phyloP scores from a whole-genome alignment of 441 rosid species.

The Gossypium laxum region DNA sequence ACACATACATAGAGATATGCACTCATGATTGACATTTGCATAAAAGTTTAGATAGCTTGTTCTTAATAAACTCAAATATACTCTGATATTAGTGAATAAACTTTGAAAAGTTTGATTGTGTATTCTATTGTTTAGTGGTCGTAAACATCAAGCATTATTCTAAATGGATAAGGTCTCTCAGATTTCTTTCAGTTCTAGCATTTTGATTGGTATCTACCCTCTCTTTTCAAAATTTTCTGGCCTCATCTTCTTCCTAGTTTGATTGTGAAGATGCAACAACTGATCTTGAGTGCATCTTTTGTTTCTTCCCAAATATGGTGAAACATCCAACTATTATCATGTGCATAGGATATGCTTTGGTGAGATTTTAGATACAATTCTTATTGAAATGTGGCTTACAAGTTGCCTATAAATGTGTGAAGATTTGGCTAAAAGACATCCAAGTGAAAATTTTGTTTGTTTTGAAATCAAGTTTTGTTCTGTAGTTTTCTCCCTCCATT shows the following conservation, averaged over 20 bases:
- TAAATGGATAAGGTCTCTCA: background rate
- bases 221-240: background rate
- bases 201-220: background rate
- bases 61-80: background rate
- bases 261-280: background rate
- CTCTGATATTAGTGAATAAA: background rate
- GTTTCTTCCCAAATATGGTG: background rate
- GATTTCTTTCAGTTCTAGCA: background rate
- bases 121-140: background rate
- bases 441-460: background rate
- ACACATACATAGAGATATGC: background rate
- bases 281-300: background rate
- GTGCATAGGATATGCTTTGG: background rate
- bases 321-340: background rate
- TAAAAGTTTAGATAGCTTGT: background rate
- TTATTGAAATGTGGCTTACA: background rate
- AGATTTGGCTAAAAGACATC: too few relatives aligned
- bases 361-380: background rate
- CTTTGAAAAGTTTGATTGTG: background rate
- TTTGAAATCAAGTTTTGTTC: background rate
- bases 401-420: background rate
- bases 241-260: background rate
- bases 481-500: background rate
- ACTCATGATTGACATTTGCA: background rate
- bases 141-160: background rate